A percentile compares a stretch with the other conserved stretches of the same genome.
Conservation (phyloP, 352 stramenopile species). For the Globisporangium megalacanthum region DNA sequence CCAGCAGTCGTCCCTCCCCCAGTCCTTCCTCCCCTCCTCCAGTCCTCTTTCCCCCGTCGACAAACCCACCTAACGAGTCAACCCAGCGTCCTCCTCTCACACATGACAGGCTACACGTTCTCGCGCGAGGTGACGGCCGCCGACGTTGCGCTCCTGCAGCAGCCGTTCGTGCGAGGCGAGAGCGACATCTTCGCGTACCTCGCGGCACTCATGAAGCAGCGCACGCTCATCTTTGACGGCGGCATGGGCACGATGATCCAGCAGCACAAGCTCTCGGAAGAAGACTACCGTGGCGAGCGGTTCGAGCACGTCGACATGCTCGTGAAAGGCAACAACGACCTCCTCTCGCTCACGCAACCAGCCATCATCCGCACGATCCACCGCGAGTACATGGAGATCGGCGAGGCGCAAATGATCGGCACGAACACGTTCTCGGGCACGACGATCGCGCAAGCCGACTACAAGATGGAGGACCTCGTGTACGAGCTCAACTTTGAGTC, state of each 20-base stretch:
- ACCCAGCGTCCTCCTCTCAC: too few relatives aligned
- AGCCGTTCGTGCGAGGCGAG: slow-evolving; percentile 60
- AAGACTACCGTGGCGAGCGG: slow-evolving; percentile 93
- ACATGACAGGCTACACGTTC: slow-evolving; percentile 11
- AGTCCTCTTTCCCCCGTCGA: not conserved
- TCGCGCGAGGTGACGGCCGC: slow-evolving; percentile 22
- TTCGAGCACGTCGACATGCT: slow-evolving; percentile 91
- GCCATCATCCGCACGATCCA: slow-evolving; percentile 96
- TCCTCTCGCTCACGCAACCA: slow-evolving; percentile 94
- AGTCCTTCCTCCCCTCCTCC: not conserved
- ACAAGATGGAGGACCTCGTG: slow-evolving; percentile 94
- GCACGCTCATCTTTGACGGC: slow-evolving; percentile 94
- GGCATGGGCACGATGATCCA: slow-evolving; percentile 99
- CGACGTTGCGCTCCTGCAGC: slow-evolving; percentile 45
- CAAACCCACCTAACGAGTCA: not conserved
- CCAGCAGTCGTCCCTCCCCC: too few relatives aligned
- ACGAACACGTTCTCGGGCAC: slow-evolving; percentile 98
- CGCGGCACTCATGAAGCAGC: slow-evolving; percentile 68
- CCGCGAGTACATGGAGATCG: slow-evolving; percentile 91
- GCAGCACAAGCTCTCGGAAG: slow-evolving; percentile 88
- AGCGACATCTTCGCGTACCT: slow-evolving; percentile 73
- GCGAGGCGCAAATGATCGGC: slow-evolving; percentile 92
- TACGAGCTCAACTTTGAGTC: slow-evolving; percentile 96
- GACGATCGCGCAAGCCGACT: slow-evolving; percentile 95
- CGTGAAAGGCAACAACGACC: slow-evolving; percentile 98